Conservation (phyloP, 225 moss, liverwort and hornwort genomes). For the Lunularia cruciata region DNA sequence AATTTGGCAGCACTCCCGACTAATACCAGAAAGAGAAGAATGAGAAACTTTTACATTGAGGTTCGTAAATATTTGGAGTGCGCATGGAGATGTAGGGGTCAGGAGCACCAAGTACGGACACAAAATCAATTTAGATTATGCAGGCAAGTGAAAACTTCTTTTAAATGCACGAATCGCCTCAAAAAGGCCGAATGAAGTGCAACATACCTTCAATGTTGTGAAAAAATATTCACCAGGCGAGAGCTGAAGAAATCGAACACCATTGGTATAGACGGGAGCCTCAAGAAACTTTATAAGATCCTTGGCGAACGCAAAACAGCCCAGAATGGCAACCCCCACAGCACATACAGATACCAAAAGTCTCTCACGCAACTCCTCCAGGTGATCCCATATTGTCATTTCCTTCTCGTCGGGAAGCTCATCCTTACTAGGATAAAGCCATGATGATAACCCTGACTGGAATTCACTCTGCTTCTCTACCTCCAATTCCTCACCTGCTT, state of each 20-base stretch:
- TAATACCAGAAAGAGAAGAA: too few relatives aligned
- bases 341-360: conserved; percentile 66
- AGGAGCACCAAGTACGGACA: too few relatives aligned
- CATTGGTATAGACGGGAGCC: conserved; percentile 84
- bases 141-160: too few relatives aligned
- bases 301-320: conserved; percentile 82
- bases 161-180: too few relatives aligned
- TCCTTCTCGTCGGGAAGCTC: conserved; percentile 97
- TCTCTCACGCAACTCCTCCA: conserved; percentile 87
- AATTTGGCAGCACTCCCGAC: too few relatives aligned
- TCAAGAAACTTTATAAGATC: conserved; percentile 85
- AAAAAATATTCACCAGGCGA: conserved; percentile 98
- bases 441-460: conserved; percentile 60
- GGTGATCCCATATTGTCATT: conserved; percentile 93
- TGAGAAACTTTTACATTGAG: too few relatives aligned
- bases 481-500: conserved; percentile 14
- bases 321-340: conserved; percentile 66
- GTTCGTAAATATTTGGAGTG: too few relatives aligned
- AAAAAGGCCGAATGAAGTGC: neutral
- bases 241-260: conserved; percentile 90
- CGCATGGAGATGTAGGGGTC: too few relatives aligned
- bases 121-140: too few relatives aligned
- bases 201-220: conserved; percentile 84
- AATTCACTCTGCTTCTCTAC: conserved; percentile 39
- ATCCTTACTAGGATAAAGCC: conserved; percentile 89